phyloP scores from a whole-genome alignment of 495 filamentous ascomycete genomes.

The Lasiosphaeria miniovina region DNA sequence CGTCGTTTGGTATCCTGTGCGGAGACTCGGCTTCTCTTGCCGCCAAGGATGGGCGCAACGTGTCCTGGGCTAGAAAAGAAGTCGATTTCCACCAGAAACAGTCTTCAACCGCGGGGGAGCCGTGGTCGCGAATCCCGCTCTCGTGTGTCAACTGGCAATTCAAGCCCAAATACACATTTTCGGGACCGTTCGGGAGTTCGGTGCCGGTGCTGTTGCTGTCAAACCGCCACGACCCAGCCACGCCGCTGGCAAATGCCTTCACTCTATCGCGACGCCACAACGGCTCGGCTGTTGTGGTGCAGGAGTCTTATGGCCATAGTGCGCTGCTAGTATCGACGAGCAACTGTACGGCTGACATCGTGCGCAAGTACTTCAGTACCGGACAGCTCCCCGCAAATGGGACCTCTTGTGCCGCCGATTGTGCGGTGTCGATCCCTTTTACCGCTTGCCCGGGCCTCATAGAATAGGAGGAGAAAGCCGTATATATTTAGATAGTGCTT shows the following conservation, averaged over 20 bases:
- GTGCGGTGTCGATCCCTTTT: constrained; percentile 4
- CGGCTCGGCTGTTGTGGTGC: constrained; percentile 27
- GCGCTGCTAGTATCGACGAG: constrained; percentile 21
- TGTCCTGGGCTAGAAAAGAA: constrained; percentile 38
- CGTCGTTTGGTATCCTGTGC: constrained; percentile 51
- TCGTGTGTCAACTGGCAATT: constrained; percentile 51
- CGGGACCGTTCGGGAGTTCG: constrained; percentile 26
- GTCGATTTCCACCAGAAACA: constrained; percentile 40
- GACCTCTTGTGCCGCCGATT: constrained; percentile 26
- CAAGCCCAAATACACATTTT: constrained; percentile 26
- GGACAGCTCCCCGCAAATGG: constrained; percentile 24
- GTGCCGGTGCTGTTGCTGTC: constrained; percentile 34
- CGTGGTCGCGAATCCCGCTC: constrained; percentile 54
- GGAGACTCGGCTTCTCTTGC: constrained; percentile 44
- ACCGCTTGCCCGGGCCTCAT: not conserved
- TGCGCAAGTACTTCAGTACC: constrained; percentile 5
- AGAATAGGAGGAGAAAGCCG: not conserved
- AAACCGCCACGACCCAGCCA: constrained; percentile 31
- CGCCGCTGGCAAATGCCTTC: constrained; percentile 29
- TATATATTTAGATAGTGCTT: too few species aligned
- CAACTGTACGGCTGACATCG: constrained; percentile 20
- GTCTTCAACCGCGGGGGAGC: constrained; percentile 48
- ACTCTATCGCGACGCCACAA: constrained; percentile 24
- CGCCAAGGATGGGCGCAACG: constrained; percentile 9
- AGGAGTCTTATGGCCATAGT: constrained; percentile 30